A percentile compares a stretch with the other conserved stretches of the same genome.
phyloP scores from a whole-genome alignment of 768 basidiomycete genomes.

The Macrolepiota dolichaula region DNA sequence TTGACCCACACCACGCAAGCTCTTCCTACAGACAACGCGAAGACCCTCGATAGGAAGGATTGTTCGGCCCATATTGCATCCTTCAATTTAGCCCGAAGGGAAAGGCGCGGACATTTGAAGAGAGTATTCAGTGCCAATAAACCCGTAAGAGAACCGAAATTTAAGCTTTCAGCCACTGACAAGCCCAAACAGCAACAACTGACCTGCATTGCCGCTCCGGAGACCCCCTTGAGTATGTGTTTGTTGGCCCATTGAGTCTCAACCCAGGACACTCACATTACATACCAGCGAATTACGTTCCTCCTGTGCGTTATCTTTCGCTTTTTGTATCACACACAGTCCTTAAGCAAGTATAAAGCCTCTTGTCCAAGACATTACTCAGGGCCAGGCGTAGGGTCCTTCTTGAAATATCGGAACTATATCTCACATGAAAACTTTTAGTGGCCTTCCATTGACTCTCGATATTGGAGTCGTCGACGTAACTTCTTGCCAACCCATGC shows the following conservation, averaged over 20 bases:
- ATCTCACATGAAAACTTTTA: slow-evolving; percentile 2
- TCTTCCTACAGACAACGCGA: background rate
- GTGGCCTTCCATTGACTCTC: slow-evolving; percentile 30
- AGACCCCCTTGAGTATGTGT: slow-evolving; percentile 3
- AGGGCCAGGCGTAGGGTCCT: slow-evolving; percentile 3
- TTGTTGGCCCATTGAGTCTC: background rate
- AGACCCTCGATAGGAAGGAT: background rate
- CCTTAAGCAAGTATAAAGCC: background rate
- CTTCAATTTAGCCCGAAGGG: slow-evolving; percentile 6
- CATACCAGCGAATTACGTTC: background rate
- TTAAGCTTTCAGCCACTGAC: background rate
- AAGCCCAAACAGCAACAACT: background rate
- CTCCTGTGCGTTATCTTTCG: background rate
- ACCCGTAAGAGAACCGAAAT: background rate
- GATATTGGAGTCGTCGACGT: slow-evolving; percentile 35
- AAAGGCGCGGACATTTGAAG: slow-evolving; percentile 4
- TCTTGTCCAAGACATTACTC: background rate
- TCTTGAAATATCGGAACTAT: too few species aligned
- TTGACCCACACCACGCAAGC: background rate
- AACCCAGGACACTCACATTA: background rate
- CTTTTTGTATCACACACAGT: background rate
- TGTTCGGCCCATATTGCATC: slow-evolving; percentile 7
- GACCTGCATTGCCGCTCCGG: slow-evolving; percentile 9
- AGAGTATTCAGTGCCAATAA: background rate
- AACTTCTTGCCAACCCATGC: slow-evolving; percentile 31